Evolutionary conservation across 2,329 filamentous ascomycete genomes (phyloP).

Genomic region (Botrytis sinoallii): DNA sequence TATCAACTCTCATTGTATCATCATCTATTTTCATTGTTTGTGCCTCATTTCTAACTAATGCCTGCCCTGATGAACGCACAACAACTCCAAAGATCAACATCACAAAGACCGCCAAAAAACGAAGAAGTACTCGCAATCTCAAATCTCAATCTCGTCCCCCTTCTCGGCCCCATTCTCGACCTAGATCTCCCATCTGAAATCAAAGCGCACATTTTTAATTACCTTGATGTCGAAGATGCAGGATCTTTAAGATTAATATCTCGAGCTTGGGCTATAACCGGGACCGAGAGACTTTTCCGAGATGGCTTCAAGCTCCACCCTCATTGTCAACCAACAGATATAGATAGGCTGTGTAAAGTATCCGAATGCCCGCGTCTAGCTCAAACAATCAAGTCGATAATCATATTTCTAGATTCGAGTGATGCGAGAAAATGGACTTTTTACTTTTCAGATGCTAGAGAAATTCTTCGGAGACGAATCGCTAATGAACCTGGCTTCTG

Average conservation of each 20-base stretch:
- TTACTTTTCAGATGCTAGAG: slow-evolving; percentile 17
- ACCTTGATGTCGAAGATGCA: slow-evolving; percentile 4
- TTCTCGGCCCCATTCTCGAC: no score
- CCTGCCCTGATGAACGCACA: neutral
- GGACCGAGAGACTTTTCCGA: slow-evolving; percentile 8
- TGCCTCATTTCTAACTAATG: slow-evolving; percentile 6
- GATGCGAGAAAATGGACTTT: slow-evolving; percentile 17
- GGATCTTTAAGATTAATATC: slow-evolving; percentile 8
- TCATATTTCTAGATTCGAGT: slow-evolving; percentile 17
- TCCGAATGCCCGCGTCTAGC: slow-evolving; percentile 9
- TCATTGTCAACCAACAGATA: slow-evolving; percentile 14
- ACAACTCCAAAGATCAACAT: neutral
- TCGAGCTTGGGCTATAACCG: slow-evolving; percentile 11
- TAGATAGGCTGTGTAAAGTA: slow-evolving; percentile 5
- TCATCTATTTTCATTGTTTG: slow-evolving; percentile 1
- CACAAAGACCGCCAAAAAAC: neutral
- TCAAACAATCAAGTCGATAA: slow-evolving; percentile 11
- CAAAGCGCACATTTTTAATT: slow-evolving; percentile 8
- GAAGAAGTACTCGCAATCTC: neutral
- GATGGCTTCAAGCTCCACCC: slow-evolving; percentile 20
- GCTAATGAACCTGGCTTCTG: slow-evolving; percentile 9
- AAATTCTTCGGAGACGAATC: slow-evolving; percentile 14
- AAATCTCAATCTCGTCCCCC: neutral
- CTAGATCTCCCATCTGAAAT: slow-evolving; percentile 5
- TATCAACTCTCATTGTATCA: slow-evolving; percentile 1